A percentile compares a stretch with the other conserved stretches of the same genome.
Evolutionary conservation across 495 filamentous ascomycete genomes (phyloP).

Genomic region (Penicillium ochrochloron): DNA sequence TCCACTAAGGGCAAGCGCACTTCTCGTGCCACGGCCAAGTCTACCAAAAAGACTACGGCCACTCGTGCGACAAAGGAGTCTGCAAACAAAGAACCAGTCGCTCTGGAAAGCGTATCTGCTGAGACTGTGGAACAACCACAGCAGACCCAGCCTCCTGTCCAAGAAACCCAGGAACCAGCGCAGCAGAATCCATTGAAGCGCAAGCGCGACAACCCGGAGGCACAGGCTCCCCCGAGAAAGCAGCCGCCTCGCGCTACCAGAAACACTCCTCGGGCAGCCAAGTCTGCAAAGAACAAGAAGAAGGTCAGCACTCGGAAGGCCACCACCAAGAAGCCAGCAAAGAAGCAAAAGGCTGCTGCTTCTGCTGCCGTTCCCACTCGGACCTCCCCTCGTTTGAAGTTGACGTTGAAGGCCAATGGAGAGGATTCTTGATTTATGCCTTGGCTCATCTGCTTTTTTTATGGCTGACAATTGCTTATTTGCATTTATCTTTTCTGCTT

Average conservation of each 20-base stretch:
- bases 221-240: not conserved
- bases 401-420: not conserved
- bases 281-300: not conserved
- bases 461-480: not conserved
- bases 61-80: slow-evolving; percentile 9
- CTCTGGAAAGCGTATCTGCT: not conserved
- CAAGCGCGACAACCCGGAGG: not conserved
- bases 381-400: not conserved
- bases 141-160: not conserved
- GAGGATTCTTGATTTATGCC: not conserved
- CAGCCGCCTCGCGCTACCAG: not conserved
- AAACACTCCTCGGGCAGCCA: not conserved
- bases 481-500: not conserved
- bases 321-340: not conserved
- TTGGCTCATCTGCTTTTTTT: not conserved
- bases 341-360: not conserved
- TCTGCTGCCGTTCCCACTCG: not conserved
- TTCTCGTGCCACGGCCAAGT: slow-evolving; percentile 6
- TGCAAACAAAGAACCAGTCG: not conserved
- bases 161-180: not conserved
- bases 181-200: slow-evolving; percentile 2
- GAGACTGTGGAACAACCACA: not conserved
- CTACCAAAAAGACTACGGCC: slow-evolving; percentile 1
- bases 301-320: too few species aligned
- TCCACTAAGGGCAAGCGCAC: not conserved